A percentile compares a stretch with the other conserved stretches of the same genome.
phyloP scores from a whole-genome alignment of 1,284 basidiomycete genomes.

The Austroboletus niveus region DNA sequence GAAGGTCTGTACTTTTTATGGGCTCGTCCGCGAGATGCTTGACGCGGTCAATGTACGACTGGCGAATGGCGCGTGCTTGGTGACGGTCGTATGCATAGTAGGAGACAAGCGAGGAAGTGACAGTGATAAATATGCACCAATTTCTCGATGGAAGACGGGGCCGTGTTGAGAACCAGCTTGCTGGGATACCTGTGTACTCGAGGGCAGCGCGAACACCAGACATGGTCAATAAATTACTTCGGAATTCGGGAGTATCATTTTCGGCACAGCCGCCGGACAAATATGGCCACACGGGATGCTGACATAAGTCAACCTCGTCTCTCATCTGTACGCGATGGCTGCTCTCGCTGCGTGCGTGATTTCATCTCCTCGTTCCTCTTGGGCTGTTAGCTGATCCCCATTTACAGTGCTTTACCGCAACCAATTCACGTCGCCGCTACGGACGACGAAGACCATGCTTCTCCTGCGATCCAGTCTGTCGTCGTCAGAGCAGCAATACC shows the following conservation, averaged over 20 bases:
- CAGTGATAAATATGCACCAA: conserved; percentile 87
- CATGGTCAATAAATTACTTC: conserved; percentile 16
- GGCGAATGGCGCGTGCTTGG: conserved; percentile 74
- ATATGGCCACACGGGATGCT: conserved; percentile 23
- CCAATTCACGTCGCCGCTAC: conserved; percentile 56
- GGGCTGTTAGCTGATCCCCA: background rate
- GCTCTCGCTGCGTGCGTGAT: conserved; percentile 58
- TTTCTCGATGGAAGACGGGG: conserved; percentile 87
- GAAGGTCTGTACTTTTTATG: conserved; percentile 63
- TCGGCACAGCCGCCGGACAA: conserved; percentile 26
- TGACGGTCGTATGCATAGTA: conserved; percentile 84
- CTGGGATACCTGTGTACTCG: conserved; percentile 66
- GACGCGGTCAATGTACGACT: conserved; percentile 81
- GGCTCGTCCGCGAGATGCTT: conserved; percentile 71
- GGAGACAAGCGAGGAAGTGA: conserved; percentile 69
- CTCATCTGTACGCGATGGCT: conserved; percentile 43
- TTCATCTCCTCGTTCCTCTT: background rate
- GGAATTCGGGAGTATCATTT: conserved; percentile 24
- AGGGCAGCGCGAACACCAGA: conserved; percentile 56
- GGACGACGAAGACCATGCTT: conserved; percentile 58
- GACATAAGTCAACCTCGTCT: conserved; percentile 12
- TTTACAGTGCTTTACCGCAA: conserved; percentile 58
- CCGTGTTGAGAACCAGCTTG: conserved; percentile 70
- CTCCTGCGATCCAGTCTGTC: conserved; percentile 42
- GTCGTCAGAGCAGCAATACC: conserved; percentile 60